These are phyloP conservation scores for Amylocarpus encephaloides DNA, from an alignment of 2,329 filamentous ascomycete genomes.

Conservation along the genomic window DNA sequence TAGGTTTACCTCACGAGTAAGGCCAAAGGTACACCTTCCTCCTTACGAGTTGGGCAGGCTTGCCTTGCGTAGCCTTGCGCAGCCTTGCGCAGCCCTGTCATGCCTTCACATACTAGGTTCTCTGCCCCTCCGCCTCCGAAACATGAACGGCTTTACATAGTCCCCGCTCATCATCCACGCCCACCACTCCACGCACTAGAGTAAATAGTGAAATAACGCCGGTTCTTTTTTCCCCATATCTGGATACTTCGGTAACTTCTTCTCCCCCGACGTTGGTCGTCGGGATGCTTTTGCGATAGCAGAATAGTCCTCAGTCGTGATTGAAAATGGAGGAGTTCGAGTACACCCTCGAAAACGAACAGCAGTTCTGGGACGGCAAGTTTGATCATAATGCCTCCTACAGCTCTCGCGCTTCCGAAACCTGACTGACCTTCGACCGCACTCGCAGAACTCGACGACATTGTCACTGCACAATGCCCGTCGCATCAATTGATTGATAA, in stretches of 20 bases:
- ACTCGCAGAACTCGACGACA: slow-evolving; percentile 58
- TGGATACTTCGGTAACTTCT: not conserved
- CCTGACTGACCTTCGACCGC: slow-evolving; percentile 1
- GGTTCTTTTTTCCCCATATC: not conserved
- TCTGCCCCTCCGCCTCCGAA: not conserved
- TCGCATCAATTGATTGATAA: slow-evolving; percentile 71
- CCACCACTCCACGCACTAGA: too few species aligned
- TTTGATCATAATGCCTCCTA: not conserved
- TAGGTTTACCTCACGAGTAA: too few species aligned
- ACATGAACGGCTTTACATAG: not conserved
- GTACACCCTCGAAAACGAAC: slow-evolving; percentile 67
- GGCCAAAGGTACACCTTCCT: too few species aligned
- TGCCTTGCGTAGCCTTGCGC: too few species aligned
- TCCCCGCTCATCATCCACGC: not conserved
- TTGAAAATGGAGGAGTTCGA: slow-evolving; percentile 52
- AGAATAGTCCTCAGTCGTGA: slow-evolving; percentile 7
- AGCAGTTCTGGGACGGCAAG: slow-evolving; percentile 85
- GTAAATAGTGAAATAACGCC: too few species aligned
- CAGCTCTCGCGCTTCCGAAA: not conserved
- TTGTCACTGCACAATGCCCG: slow-evolving; percentile 52
- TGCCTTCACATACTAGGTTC: not conserved
- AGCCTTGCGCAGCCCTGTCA: too few species aligned
- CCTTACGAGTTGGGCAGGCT: too few species aligned
- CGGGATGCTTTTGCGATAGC: slow-evolving; percentile 27
- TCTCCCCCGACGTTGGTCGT: not conserved